Percentiles rank a stretch among this genome's conserved stretches.
phyloP scores from a whole-genome alignment of 805 yeast species.

The Candida tammaniensis region DNA sequence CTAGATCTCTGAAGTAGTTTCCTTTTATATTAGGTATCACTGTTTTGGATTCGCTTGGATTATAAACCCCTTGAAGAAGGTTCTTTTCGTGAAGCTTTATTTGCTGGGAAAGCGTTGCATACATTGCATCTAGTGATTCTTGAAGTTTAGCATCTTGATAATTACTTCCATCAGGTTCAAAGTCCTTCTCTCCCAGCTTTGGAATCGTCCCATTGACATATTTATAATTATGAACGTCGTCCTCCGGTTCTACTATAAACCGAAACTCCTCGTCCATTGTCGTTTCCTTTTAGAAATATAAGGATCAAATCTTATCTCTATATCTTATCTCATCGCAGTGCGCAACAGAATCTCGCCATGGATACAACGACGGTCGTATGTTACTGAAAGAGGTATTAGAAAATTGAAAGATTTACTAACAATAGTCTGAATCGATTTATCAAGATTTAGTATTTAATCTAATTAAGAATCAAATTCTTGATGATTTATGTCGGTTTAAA shows the following conservation, averaged over 20 bases:
- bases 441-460: slow-evolving; percentile 32
- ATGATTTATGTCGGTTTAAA: slow-evolving; percentile 21
- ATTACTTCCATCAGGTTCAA: slow-evolving; percentile 74
- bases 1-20: slow-evolving; percentile 69
- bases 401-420: no score
- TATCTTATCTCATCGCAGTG: no score
- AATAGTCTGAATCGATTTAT: slow-evolving; percentile 39
- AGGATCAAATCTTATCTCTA: no score
- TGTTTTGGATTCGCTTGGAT: slow-evolving; percentile 22
- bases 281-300: no score
- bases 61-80: slow-evolving; percentile 50
- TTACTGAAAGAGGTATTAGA: neutral
- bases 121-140: slow-evolving; percentile 69
- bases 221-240: slow-evolving; percentile 37
- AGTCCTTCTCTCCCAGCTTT: slow-evolving; percentile 81
- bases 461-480: slow-evolving; percentile 29
- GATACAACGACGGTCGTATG: neutral
- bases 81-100: slow-evolving; percentile 47
- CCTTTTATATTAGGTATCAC: slow-evolving; percentile 58
- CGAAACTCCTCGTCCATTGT: slow-evolving; percentile 5
- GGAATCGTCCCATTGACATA: slow-evolving; percentile 38
- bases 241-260: slow-evolving; percentile 16
- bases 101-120: slow-evolving; percentile 48
- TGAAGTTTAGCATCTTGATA: slow-evolving; percentile 48
- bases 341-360: no score